phyloP scores from a whole-genome alignment of 257 asterid genomes.

The Solanum virginianum region DNA sequence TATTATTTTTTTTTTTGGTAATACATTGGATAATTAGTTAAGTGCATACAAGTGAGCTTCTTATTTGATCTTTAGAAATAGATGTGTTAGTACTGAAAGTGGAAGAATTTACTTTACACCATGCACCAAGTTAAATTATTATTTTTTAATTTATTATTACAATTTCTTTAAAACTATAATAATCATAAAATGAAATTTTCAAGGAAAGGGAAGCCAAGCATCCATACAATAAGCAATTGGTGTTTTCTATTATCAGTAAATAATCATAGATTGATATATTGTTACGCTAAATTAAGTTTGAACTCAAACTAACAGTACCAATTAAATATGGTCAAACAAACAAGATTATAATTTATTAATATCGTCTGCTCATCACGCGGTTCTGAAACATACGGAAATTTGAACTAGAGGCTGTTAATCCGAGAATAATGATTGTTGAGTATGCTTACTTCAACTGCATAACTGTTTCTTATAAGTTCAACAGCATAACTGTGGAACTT shows the following conservation, averaged over 20 bases:
- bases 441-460: neutral
- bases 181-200: neutral
- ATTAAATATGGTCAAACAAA: neutral
- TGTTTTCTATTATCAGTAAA: neutral
- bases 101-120: neutral
- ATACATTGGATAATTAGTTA: neutral
- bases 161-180: no score
- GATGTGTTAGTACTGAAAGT: neutral
- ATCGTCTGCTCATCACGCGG: neutral
- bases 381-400: neutral
- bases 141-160: neutral
- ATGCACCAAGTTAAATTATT: neutral
- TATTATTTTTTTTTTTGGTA: no score
- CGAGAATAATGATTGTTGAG: neutral
- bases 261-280: neutral
- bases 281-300: neutral
- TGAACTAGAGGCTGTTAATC: neutral
- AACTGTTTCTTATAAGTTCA: neutral
- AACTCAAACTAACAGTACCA: neutral
- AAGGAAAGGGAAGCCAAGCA: neutral
- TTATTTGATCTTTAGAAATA: neutral
- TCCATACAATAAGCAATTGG: neutral
- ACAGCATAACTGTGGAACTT: neutral
- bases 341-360: neutral
- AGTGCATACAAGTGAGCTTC: neutral